Evolutionary conservation across 2,329 filamentous ascomycete species (phyloP).

Genomic region (Colletotrichum musae): DNA sequence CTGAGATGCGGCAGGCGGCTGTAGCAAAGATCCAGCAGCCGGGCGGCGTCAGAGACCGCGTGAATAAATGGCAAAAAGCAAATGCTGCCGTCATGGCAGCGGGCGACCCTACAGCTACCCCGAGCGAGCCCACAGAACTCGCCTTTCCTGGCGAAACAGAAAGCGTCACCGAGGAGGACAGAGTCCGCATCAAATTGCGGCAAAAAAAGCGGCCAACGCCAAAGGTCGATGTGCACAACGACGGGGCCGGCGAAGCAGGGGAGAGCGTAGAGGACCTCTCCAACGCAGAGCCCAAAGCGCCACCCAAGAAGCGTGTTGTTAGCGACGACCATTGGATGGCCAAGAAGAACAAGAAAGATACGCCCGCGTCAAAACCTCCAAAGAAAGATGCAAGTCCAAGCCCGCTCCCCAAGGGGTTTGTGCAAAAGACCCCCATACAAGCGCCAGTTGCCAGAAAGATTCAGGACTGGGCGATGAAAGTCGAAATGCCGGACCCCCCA

Average conservation of each 20-base stretch:
- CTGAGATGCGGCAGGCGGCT: conserved; percentile 71
- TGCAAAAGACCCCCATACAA: conserved; percentile 67
- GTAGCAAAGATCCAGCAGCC: conserved; percentile 73
- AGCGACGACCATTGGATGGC: conserved; percentile 94
- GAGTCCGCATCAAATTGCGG: conserved; percentile 69
- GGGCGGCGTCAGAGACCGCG: conserved; percentile 81
- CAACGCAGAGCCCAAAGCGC: conserved; percentile 60
- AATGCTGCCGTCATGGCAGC: conserved; percentile 76
- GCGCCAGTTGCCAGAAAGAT: conserved; percentile 72
- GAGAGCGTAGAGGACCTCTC: conserved; percentile 43
- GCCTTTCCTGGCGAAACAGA: conserved; percentile 72
- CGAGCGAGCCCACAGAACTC: conserved; percentile 73
- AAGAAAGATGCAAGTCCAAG: conserved; percentile 48
- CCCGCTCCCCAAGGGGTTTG: conserved; percentile 72
- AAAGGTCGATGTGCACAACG: conserved; percentile 50
- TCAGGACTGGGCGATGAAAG: conserved; percentile 72
- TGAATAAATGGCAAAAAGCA: conserved; percentile 87
- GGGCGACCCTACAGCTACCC: conserved; percentile 65
- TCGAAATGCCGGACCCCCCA: conserved; percentile 63
- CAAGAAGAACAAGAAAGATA: conserved; percentile 66
- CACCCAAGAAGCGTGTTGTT: conserved; percentile 91
- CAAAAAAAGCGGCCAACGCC: conserved; percentile 58
- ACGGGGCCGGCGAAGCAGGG: conserved; percentile 47
- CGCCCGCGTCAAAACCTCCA: conserved; percentile 57
- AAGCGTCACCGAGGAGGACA: conserved; percentile 74